Base-by-base conservation (phyloP, 257 asterid genomes). In the Agastache rugosa region DNA sequence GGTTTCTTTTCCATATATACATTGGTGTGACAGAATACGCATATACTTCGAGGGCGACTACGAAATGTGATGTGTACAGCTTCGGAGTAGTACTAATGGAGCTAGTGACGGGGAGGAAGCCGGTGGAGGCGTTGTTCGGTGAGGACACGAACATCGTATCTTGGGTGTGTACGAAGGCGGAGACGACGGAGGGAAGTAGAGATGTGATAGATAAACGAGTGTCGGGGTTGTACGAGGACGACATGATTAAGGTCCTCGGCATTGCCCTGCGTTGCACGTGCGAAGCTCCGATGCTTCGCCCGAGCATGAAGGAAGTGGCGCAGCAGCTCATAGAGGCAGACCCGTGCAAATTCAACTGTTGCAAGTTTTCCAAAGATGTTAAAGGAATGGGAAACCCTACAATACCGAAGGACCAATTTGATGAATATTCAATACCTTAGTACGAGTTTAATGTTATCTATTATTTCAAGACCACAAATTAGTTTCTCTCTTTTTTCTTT, bases 71-170 rank as follows among this genome's bases (percentile, higher is more conserved):
- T 19, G 98, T 95, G 4, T 95, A 92, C 87, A 92, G 98, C 58
- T 95, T 87, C 5, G 98, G 99, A 55, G 97, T 95, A 1, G 97
- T 95, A 2, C 75, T 95, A 7, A 81, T 95, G 97, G 99, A 95
- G 25, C 74, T 92, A 25, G 81, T 95, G 25, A 95, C 99, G 0
- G 99, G 99, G 74, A 95, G 88, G 79, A 92, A 87, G 84, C 93
- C 97, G 0, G 92, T 95, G 67, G 98, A 92, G 84, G 79, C 87
- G 0, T 96, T 88, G 77, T 92, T 85, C 20, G 99, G 99, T 3
- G 99, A 95, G 73, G 93, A 82, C 83, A 92, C 84, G 85, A 89
- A 90, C 82, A 89, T 95, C 67, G 83, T 90, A 39, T 78, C 75
- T 47, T 95, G 99, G 99, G 87, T 88, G 55, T 82, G 90, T 7